A percentile compares a stretch with the other conserved stretches of the same genome.
phyloP scores from a whole-genome alignment of 208 protist genomes.

The Crithidia fasciculata region DNA sequence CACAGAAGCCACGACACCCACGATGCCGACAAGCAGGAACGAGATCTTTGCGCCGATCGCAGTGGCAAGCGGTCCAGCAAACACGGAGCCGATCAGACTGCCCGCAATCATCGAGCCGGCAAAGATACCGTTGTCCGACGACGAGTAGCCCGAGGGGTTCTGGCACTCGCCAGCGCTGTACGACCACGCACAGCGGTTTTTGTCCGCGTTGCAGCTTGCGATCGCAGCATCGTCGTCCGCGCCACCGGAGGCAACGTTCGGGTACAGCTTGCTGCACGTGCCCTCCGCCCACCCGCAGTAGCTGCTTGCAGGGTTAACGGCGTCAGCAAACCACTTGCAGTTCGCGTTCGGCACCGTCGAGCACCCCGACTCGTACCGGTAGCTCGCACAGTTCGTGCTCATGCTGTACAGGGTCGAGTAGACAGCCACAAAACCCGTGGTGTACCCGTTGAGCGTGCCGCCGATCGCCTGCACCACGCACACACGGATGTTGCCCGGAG shows the following conservation, averaged over 20 bases:
- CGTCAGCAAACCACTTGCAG: constrained; percentile 46
- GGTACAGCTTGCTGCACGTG: constrained; percentile 41
- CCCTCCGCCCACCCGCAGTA: constrained; percentile 52
- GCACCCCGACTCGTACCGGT: constrained; percentile 38
- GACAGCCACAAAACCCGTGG: constrained; percentile 78
- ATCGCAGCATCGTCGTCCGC: neutral
- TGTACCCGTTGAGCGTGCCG: constrained; percentile 68
- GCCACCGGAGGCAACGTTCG: constrained; percentile 1
- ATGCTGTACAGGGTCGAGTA: constrained; percentile 65
- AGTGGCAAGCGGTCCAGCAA: constrained; percentile 51
- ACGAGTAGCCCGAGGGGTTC: constrained; percentile 60
- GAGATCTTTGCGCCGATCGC: constrained; percentile 59
- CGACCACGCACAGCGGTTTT: constrained; percentile 47
- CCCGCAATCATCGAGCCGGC: constrained; percentile 83
- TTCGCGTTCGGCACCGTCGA: constrained; percentile 50
- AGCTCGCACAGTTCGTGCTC: constrained; percentile 66
- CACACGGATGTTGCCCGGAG: constrained; percentile 52
- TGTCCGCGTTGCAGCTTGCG: constrained; percentile 31
- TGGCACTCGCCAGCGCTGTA: constrained; percentile 51
- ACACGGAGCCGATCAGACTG: constrained; percentile 75
- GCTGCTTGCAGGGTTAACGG: neutral
- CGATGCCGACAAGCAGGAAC: constrained; percentile 64
- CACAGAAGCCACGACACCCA: constrained; percentile 58
- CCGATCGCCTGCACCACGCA: constrained; percentile 49
- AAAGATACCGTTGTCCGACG: constrained; percentile 77